Conservation (phyloP, 2,329 filamentous ascomycete genomes). For the Tympanopsis confertula region DNA sequence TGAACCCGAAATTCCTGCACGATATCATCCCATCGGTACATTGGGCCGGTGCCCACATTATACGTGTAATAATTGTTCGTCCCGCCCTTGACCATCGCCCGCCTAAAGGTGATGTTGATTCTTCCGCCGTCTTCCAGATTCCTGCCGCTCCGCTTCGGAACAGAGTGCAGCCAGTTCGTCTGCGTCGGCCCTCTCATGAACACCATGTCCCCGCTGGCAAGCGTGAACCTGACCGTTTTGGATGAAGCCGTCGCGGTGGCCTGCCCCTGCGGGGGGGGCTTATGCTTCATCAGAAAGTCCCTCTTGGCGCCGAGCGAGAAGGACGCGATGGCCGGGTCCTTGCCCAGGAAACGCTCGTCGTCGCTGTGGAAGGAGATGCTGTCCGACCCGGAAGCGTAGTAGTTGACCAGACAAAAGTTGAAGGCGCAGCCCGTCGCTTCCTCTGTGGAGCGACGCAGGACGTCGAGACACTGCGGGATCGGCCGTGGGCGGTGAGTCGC, state of each 20-base stretch:
- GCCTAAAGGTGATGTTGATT: slow-evolving; percentile 10
- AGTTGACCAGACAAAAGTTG: slow-evolving; percentile 50
- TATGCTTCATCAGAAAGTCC: slow-evolving; percentile 49
- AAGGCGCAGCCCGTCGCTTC: slow-evolving; percentile 37
- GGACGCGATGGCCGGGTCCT: slow-evolving; percentile 42
- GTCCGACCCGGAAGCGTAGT: slow-evolving; percentile 46
- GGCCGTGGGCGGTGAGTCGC: slow-evolving; percentile 35
- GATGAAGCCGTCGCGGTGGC: slow-evolving; percentile 15
- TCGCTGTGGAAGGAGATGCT: slow-evolving; percentile 48
- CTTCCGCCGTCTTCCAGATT: slow-evolving; percentile 39
- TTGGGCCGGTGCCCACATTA: background rate
- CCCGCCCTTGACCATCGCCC: background rate
- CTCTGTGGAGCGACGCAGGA: slow-evolving; percentile 34
- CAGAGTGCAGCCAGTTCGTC: slow-evolving; percentile 43
- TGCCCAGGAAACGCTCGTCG: slow-evolving; percentile 45
- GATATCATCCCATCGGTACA: slow-evolving; percentile 4
- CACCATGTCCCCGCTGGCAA: slow-evolving; percentile 44
- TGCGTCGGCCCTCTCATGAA: slow-evolving; percentile 47
- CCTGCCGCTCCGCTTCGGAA: slow-evolving; percentile 45
- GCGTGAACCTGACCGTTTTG: slow-evolving; percentile 33
- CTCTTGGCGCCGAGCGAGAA: slow-evolving; percentile 40
- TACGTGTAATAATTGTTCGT: background rate
- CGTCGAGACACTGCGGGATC: slow-evolving; percentile 37
- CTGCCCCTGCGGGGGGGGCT: slow-evolving; percentile 23
- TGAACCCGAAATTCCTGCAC: too few species aligned